Conservation (phyloP, 2,329 filamentous ascomycete species). For the Parasarocladium wereldwijsianum region DNA sequence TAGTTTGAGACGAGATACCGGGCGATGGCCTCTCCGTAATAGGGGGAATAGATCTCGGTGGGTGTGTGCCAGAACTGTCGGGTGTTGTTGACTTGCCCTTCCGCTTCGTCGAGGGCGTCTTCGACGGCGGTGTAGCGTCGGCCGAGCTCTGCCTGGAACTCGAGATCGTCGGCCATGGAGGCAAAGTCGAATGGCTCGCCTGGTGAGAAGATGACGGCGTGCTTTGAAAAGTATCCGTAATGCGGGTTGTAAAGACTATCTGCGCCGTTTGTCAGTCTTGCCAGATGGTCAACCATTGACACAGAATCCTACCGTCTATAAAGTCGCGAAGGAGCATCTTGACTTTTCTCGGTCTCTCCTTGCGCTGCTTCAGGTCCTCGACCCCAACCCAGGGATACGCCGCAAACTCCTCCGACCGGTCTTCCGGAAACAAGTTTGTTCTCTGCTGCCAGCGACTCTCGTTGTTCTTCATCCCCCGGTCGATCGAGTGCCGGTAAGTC, state of each 20-base stretch:
- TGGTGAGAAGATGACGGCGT: conserved; percentile 89
- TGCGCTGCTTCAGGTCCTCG: conserved; percentile 56
- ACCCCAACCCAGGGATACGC: conserved; percentile 75
- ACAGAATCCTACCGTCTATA: conserved; percentile 58
- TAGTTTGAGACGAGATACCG: conserved; percentile 93
- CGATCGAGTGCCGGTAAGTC: conserved; percentile 13
- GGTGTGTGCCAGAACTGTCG: conserved; percentile 97
- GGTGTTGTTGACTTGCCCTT: conserved; percentile 45
- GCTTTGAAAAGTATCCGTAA: conserved; percentile 93
- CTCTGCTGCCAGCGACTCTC: conserved; percentile 81
- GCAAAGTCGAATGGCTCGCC: conserved; percentile 86
- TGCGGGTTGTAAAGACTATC: conserved; percentile 89
- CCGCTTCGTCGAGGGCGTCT: conserved; percentile 62
- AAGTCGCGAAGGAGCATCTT: conserved; percentile 98
- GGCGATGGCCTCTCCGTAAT: conserved; percentile 95
- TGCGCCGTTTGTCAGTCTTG: conserved; percentile 18
- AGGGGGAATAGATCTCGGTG: conserved; percentile 89
- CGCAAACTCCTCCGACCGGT: conserved; percentile 68
- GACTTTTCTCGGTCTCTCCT: conserved; percentile 67
- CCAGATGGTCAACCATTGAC: background rate
- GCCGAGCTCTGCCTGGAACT: conserved; percentile 66
- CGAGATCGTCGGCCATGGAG: conserved; percentile 64
- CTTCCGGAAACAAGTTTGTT: conserved; percentile 55
- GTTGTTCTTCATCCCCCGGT: conserved; percentile 29
- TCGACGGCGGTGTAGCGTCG: conserved; percentile 82